Base-by-base conservation (phyloP, 495 filamentous ascomycete genomes). In the Aspergillus mulundensis region DNA sequence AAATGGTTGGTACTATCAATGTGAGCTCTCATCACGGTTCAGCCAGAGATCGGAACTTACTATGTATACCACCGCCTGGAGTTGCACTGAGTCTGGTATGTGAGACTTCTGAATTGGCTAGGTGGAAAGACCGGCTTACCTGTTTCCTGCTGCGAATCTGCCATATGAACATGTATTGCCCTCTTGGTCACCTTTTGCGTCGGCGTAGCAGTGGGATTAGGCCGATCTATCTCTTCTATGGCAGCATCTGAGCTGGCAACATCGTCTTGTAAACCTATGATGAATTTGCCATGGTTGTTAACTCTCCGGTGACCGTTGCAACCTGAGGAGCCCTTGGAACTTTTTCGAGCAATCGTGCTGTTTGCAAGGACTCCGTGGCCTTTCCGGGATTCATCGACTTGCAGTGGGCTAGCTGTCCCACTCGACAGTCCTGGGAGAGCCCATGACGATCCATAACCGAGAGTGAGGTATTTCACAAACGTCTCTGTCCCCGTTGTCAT, bases 41-140 rank as follows among this genome's bases (percentile, higher is more conserved):
- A 3, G 21, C 1, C 5, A 38, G 1, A 7, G 34, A 10, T 18
- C 21, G n/a, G 38, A 3, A 24, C 78, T 47, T 69, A 83, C 79
- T 53, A 84, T 74, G 59, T 87, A 87, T 44, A 95, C 82, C 3
- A 95, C 81, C 5, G 89, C 89, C 21, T 85, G 83, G 21, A 94
- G 70, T 56, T 82, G 78, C 45, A 80, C 69, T 21, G 48, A 21
- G 43, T 34, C 56, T 58, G 11, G 21, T n/a, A 23, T 46, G 6
- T 56, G 44, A 16, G 48, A 46, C 2, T 57, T 24, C 4, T 40
- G 51, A 23, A 21, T 15, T 32, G 18, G 20, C 39, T 32, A n/a
- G 36, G 1, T 0, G 15, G 24, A 23, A n/a, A 12, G 42, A 11
- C 19, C 19, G 50, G 18, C 41, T 39, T 47, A 66, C 65, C 65